Percentiles rank a stretch among this genome's conserved stretches.
Conservation (phyloP, 2,329 filamentous ascomycete genomes). For the Epichloe hybrida region DNA sequence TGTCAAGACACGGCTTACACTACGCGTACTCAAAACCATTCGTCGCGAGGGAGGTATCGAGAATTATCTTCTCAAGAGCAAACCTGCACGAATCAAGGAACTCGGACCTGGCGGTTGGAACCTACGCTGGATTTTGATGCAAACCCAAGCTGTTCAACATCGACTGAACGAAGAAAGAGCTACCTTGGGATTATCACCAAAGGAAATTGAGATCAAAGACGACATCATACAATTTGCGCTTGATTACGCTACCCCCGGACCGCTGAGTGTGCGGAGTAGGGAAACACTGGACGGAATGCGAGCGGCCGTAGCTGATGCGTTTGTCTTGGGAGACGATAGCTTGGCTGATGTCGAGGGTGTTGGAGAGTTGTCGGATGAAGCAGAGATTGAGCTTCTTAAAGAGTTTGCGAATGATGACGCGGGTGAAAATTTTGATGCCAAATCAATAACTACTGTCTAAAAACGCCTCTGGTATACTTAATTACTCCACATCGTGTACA, state of each 20-base stretch:
- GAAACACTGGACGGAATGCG: slow-evolving; percentile 26
- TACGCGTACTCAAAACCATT: slow-evolving; percentile 59
- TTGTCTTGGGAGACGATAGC: slow-evolving; percentile 31
- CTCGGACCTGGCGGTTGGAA: slow-evolving; percentile 84
- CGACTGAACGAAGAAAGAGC: slow-evolving; percentile 52
- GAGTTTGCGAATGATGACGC: slow-evolving; percentile 19
- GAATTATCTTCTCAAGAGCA: slow-evolving; percentile 75
- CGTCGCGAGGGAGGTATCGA: slow-evolving; percentile 82
- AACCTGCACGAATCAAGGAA: slow-evolving; percentile 65
- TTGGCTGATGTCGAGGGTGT: slow-evolving; percentile 24
- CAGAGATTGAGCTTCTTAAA: slow-evolving; percentile 18
- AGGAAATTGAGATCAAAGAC: slow-evolving; percentile 22
- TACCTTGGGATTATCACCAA: slow-evolving; percentile 44
- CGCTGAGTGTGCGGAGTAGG: slow-evolving; percentile 21
- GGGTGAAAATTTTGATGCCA: neutral
- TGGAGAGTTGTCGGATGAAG: slow-evolving; percentile 27
- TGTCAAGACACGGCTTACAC: slow-evolving; percentile 55
- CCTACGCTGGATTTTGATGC: slow-evolving; percentile 80
- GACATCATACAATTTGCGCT: slow-evolving; percentile 27
- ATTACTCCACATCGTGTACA: neutral
- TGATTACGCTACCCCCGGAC: slow-evolving; percentile 28
- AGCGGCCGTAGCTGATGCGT: slow-evolving; percentile 28
- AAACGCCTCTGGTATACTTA: neutral
- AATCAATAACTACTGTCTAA: neutral
- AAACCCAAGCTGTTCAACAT: slow-evolving; percentile 51